Conservation (phyloP, 2,329 filamentous ascomycete species). For the Diaporthe citri region DNA sequence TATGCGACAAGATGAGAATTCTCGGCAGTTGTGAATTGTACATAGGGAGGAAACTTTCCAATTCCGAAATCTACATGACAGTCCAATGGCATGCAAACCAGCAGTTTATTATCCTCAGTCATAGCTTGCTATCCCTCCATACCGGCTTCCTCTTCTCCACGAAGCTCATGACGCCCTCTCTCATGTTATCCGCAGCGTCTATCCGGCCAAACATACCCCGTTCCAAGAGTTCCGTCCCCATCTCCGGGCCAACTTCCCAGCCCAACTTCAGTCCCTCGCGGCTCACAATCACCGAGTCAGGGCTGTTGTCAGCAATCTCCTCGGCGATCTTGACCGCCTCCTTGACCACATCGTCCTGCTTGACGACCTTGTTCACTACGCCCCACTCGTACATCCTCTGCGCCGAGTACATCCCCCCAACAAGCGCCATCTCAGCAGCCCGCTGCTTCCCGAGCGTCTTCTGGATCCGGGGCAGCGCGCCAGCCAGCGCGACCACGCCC, state of each 20-base stretch:
- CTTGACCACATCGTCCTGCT: slow-evolving; percentile 58
- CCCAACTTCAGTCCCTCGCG: slow-evolving; percentile 78
- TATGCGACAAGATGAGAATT: background rate
- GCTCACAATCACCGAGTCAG: slow-evolving; percentile 81
- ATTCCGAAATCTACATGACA: background rate
- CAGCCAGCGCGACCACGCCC: slow-evolving; percentile 79
- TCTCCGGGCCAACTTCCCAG: slow-evolving; percentile 78
- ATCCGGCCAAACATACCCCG: slow-evolving; percentile 71
- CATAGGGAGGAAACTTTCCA: background rate
- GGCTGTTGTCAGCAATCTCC: slow-evolving; percentile 75
- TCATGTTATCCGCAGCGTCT: slow-evolving; percentile 77
- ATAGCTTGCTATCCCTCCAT: slow-evolving; percentile 76
- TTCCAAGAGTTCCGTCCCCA: slow-evolving; percentile 69
- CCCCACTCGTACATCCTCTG: slow-evolving; percentile 74
- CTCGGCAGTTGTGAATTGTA: background rate
- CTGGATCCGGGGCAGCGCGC: slow-evolving; percentile 76
- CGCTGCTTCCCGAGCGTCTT: slow-evolving; percentile 76
- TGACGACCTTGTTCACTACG: slow-evolving; percentile 76
- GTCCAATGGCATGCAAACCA: background rate
- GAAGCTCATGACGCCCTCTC: slow-evolving; percentile 80
- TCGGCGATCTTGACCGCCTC: slow-evolving; percentile 73
- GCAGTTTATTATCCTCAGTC: slow-evolving; percentile 38
- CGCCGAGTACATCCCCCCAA: slow-evolving; percentile 71
- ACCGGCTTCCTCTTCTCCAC: slow-evolving; percentile 79
- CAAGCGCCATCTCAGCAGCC: slow-evolving; percentile 78